These are phyloP conservation scores for Albophoma yamanashiensis DNA, from an alignment of 2,329 filamentous ascomycete species.

Conservation along the genomic window DNA sequence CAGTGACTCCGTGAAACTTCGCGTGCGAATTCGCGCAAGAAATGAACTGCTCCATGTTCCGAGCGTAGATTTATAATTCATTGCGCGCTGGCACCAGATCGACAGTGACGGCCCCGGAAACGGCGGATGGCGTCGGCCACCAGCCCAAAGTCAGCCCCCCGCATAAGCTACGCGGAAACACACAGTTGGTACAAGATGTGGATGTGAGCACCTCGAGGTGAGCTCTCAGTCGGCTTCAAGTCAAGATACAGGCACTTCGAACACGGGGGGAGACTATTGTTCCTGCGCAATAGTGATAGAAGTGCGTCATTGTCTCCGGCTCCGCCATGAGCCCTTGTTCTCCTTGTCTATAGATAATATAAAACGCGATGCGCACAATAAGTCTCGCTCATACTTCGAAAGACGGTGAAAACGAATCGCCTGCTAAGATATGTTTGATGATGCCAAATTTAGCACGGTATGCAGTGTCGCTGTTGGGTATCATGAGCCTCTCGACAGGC, in stretches of 20 bases:
- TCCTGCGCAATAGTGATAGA: background rate
- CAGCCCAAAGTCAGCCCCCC: background rate
- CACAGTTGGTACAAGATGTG: background rate
- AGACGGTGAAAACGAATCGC: background rate
- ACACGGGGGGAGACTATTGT: background rate
- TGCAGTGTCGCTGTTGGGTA: background rate
- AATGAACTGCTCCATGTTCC: background rate
- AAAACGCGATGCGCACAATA: background rate
- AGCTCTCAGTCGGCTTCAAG: background rate
- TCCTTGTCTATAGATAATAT: background rate
- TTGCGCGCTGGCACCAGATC: background rate
- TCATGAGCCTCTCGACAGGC: background rate
- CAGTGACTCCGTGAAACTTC: background rate
- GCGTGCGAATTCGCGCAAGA: background rate
- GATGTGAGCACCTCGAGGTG: background rate
- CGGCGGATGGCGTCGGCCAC: background rate
- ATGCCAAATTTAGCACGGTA: background rate
- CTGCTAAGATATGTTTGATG: background rate
- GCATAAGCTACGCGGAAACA: background rate
- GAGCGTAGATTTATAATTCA: background rate
- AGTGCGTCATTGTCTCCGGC: background rate
- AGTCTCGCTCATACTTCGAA: background rate
- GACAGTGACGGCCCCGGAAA: background rate
- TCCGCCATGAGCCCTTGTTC: background rate
- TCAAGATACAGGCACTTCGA: too few relatives aligned